Evolutionary conservation across 148 eudicot species (phyloP), one percentile per base, ranked within the genome.

Genomic region (Dysphania ambrosioides): DNA sequence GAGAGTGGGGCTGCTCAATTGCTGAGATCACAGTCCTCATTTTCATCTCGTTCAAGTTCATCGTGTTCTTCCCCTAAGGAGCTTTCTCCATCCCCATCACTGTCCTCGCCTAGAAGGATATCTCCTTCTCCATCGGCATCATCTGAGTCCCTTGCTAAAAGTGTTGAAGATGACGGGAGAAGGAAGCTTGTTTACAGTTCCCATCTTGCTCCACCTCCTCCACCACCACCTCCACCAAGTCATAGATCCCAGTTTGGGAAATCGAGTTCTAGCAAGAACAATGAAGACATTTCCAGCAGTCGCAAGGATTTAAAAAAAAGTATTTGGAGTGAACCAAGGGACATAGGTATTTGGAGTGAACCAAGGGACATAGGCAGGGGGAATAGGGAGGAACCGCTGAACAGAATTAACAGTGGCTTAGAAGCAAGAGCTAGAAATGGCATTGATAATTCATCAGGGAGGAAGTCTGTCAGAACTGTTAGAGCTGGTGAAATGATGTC

Each of bases 141-240:
- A 16, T 77, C 79, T 0, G 87, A 86, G 72, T 71, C 84, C 4
- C 82, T 71, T 36, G 75, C 82, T 34, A 81, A 76, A 66, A 81
- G 59, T 41, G 58, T 61, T 8, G 88, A 85, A 74, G 88, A 85
- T 83, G 6, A 41, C 12, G 84, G 74, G 41, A 80, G 83, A 79
- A 85, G 77, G 73, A 90, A 82, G 80, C 64, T 31, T 49, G 59
- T 62, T 58, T 73, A 74, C 51, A 83, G 79, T 41, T 78, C 87
- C 27, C 72, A 69, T 7, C 77, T 81, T 60, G 85, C 86, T 0
- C 86, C 88, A 1, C 88, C 87, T 2, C 88, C 87, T 23, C 97
- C 91, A 1, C 88, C n/a, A n/a, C n/a, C 93, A 0, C 87, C 84
- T 2, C 81, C 69, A 7, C 63, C 79, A 23, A 27, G 18, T 27